A percentile compares a stretch with the other conserved stretches of the same genome.
These are phyloP conservation scores for Boletus vinaceobasis DNA, from an alignment of 768 basidiomycete genomes.

Conservation along the genomic window DNA sequence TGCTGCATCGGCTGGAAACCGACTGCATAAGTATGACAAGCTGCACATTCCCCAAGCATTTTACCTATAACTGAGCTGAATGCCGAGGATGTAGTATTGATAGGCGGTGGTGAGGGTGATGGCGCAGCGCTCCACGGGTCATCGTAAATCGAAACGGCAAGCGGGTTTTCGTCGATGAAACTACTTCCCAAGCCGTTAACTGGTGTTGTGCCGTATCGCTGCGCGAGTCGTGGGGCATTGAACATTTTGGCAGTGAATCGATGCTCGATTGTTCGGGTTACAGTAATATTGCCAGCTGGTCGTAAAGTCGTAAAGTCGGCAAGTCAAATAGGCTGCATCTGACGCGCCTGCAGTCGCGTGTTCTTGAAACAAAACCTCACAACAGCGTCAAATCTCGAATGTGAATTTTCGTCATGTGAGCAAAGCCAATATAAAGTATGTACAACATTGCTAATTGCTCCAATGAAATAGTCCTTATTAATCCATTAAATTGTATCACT, in stretches of 20 bases:
- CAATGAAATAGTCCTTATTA: constrained; percentile 8
- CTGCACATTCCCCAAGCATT: not conserved
- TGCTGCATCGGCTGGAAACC: constrained; percentile 63
- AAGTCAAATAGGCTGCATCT: constrained; percentile 11
- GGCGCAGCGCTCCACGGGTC: constrained; percentile 81
- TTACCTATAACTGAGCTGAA: constrained; percentile 72
- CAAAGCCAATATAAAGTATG: constrained; percentile 18
- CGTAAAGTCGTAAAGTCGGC: constrained; percentile 3
- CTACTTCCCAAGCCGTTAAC: constrained; percentile 62
- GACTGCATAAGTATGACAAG: constrained; percentile 7
- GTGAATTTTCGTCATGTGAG: constrained; percentile 4
- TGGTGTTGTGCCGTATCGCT: constrained; percentile 59
- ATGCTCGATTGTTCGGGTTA: constrained; percentile 9
- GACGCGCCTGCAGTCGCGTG: constrained; percentile 6
- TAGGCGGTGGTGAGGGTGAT: constrained; percentile 64
- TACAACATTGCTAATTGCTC: constrained; percentile 16
- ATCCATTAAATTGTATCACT: constrained; percentile 32
- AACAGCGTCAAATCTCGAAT: not conserved
- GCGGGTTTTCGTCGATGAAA: constrained; percentile 75
- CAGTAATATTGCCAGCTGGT: constrained; percentile 7
- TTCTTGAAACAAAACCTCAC: not conserved
- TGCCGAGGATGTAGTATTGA: constrained; percentile 47
- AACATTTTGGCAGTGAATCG: constrained; percentile 55
- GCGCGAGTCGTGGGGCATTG: constrained; percentile 75
- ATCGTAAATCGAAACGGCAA: constrained; percentile 71